Evolutionary conservation across 495 filamentous ascomycete genomes (phyloP).

Genomic region (Daldinia decipiens): DNA sequence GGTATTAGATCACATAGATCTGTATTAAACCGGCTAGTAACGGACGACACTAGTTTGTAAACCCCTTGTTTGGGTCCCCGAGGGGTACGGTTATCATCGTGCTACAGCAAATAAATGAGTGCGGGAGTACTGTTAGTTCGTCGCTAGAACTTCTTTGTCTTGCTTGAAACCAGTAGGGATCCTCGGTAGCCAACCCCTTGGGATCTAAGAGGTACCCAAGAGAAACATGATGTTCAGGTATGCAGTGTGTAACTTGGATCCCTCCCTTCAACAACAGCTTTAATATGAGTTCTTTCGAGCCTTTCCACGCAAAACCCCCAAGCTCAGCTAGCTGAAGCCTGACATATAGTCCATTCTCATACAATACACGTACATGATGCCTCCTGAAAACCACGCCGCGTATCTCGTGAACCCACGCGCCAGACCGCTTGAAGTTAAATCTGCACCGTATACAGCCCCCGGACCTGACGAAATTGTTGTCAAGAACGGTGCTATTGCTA

Average conservation of each 20-base stretch:
- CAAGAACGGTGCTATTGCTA: slow-evolving; percentile 49
- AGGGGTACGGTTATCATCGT: too few species aligned
- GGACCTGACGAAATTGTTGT: slow-evolving; percentile 50
- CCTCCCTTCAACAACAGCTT: neutral
- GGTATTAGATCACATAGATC: too few species aligned
- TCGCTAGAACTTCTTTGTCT: neutral
- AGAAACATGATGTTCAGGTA: too few species aligned
- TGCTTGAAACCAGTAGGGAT: neutral
- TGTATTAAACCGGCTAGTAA: too few species aligned
- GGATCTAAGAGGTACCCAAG: neutral
- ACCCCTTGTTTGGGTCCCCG: too few species aligned
- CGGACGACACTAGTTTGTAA: too few species aligned
- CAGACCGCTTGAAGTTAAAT: slow-evolving; percentile 45
- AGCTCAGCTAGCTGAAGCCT: neutral
- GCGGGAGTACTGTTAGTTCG: neutral
- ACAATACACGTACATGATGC: slow-evolving; percentile 5
- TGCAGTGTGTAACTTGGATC: neutral
- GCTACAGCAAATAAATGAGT: too few species aligned
- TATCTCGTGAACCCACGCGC: slow-evolving; percentile 8
- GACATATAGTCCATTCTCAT: neutral
- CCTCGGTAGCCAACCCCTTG: neutral
- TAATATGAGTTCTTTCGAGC: neutral
- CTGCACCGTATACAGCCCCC: slow-evolving; percentile 42
- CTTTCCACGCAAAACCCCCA: neutral
- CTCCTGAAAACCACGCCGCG: slow-evolving; percentile 18